Conservation (phyloP, 768 basidiomycete species). For the Suillus occidentalis region DNA sequence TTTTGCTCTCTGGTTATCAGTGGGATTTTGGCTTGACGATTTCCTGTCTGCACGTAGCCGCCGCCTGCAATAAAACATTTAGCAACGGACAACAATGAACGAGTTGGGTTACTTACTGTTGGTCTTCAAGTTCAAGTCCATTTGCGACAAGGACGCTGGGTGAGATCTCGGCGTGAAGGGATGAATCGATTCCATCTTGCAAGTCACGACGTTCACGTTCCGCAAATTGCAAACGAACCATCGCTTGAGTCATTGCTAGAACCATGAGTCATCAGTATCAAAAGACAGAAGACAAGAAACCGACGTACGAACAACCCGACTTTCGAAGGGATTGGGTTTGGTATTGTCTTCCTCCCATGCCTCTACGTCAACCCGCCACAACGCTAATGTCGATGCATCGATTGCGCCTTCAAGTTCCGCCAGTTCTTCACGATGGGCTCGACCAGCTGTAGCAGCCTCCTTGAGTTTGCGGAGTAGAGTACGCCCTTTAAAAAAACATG, state of each 20-base stretch:
- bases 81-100: background rate
- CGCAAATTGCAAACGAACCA: background rate
- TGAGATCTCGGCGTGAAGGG: background rate
- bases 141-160: background rate
- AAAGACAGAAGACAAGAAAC: background rate
- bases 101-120: background rate
- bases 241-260: background rate
- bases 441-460: too few species aligned
- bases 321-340: background rate
- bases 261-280: background rate
- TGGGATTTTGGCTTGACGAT: background rate
- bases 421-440: too few species aligned
- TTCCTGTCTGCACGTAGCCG: background rate
- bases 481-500: too few species aligned
- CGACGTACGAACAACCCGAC: background rate
- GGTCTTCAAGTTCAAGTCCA: background rate
- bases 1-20: background rate
- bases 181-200: background rate
- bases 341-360: too few species aligned
- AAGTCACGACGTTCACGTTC: background rate
- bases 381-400: too few species aligned
- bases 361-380: too few species aligned
- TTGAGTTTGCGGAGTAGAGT: too few species aligned
- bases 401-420: too few species aligned
- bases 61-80: background rate